Percentiles rank a stretch among this genome's conserved stretches.
Conservation (phyloP, 768 basidiomycete genomes). For the Strobilomyces dryophilus region DNA sequence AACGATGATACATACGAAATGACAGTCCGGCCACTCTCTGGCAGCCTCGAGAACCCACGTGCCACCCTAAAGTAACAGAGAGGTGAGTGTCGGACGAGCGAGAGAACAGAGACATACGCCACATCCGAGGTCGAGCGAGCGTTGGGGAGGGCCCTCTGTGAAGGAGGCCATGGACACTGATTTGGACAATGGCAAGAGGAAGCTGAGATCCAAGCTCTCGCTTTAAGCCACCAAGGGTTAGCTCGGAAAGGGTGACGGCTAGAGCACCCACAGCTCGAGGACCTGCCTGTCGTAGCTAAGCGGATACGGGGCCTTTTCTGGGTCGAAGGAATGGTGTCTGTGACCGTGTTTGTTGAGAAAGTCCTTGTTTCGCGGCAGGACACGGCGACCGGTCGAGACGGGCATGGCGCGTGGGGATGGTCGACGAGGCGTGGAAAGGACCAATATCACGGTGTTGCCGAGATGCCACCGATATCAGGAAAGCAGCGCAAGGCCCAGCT, state of each 20-base stretch:
- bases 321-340: slow-evolving; percentile 62
- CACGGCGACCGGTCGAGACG: slow-evolving; percentile 30
- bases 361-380: slow-evolving; percentile 42
- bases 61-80: slow-evolving; percentile 43
- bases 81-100: background rate
- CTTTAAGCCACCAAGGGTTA: slow-evolving; percentile 25
- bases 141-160: slow-evolving; percentile 43
- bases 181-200: slow-evolving; percentile 44
- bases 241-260: background rate
- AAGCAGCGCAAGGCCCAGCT: slow-evolving; percentile 70
- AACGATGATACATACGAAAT: slow-evolving; percentile 48
- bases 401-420: background rate
- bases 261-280: slow-evolving; percentile 57
- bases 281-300: slow-evolving; percentile 64
- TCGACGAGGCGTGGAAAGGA: slow-evolving; percentile 12
- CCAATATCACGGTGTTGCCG: no score
- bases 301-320: slow-evolving; percentile 79
- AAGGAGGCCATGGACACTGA: slow-evolving; percentile 62
- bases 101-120: slow-evolving; percentile 45
- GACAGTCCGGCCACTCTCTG: slow-evolving; percentile 61
- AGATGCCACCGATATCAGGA: slow-evolving; percentile 38
- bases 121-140: slow-evolving; percentile 67
- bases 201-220: slow-evolving; percentile 51
- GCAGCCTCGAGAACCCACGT: slow-evolving; percentile 73
- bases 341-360: slow-evolving; percentile 60